Evolutionary conservation across 2,329 filamentous ascomycete species (phyloP).

Genomic region (Fusarium odoratissimum): DNA sequence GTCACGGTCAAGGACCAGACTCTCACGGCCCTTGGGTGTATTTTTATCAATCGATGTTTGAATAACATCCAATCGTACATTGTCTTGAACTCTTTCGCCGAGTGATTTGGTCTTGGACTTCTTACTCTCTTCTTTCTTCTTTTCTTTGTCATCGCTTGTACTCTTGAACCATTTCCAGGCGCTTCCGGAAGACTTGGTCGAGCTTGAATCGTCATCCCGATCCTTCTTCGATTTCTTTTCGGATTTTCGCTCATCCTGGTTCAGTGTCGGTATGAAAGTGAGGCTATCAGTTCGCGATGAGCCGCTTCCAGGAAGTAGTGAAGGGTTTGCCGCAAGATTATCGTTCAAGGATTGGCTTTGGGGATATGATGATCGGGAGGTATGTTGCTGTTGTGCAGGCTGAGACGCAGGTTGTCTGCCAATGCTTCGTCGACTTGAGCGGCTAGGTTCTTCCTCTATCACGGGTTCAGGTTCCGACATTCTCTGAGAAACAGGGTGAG

Average conservation of each 20-base stretch:
- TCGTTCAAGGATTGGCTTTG: conserved; percentile 46
- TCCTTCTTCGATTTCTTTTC: conserved; percentile 84
- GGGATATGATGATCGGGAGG: conserved; percentile 43
- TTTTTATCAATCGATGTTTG: conserved; percentile 85
- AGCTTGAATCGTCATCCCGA: conserved; percentile 70
- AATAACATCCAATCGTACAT: conserved; percentile 84
- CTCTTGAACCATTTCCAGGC: conserved; percentile 81
- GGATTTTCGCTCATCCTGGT: conserved; percentile 74
- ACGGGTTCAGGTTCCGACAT: conserved; percentile 41
- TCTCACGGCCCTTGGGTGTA: conserved; percentile 78
- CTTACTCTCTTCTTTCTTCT: conserved; percentile 71
- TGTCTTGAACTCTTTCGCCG: conserved; percentile 75
- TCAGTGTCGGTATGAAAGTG: conserved; percentile 82
- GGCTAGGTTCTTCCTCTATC: conserved; percentile 58
- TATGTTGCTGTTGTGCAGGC: conserved; percentile 43
- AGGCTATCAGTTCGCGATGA: conserved; percentile 78
- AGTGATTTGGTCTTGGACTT: conserved; percentile 72
- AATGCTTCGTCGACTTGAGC: conserved; percentile 49
- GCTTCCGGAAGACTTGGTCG: conserved; percentile 76
- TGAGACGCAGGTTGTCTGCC: conserved; percentile 35
- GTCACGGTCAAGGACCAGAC: conserved; percentile 84
- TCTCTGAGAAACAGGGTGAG: conserved; percentile 56
- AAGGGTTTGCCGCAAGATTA: conserved; percentile 57
- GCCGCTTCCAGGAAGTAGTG: conserved; percentile 76
- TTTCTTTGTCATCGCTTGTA: conserved; percentile 76